Evolutionary conservation across 148 eudicot genomes (phyloP).

Genomic region (Amaranthus palmeri): DNA sequence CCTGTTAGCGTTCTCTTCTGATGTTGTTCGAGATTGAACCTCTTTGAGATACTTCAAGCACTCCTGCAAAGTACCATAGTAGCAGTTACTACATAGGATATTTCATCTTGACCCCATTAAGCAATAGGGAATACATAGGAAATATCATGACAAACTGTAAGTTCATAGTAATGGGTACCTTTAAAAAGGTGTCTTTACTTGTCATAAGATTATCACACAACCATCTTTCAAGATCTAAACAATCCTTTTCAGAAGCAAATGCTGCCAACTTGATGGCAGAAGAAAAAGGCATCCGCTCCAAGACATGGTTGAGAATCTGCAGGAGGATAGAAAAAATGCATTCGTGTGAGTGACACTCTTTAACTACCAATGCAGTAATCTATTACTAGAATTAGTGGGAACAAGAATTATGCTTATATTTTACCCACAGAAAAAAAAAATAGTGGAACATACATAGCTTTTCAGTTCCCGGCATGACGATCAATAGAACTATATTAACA

Average conservation of each 20-base stretch:
- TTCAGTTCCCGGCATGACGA: neutral
- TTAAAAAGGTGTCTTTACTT: slow-evolving; percentile 49
- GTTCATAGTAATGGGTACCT: slow-evolving; percentile 42
- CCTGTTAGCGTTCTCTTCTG: slow-evolving; percentile 45
- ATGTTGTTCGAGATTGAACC: slow-evolving; percentile 37
- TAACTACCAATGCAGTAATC: neutral
- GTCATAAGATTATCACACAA: slow-evolving; percentile 46
- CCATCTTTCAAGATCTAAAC: slow-evolving; percentile 86
- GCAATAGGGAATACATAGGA: neutral
- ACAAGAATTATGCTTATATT: neutral
- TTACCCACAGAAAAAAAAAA: neutral
- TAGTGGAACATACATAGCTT: neutral
- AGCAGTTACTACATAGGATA: slow-evolving; percentile 6
- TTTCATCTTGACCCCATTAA: neutral
- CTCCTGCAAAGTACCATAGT: slow-evolving; percentile 47
- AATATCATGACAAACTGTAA: neutral
- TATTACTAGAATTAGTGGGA: neutral
- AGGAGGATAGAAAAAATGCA: slow-evolving; percentile 2
- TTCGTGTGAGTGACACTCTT: neutral
- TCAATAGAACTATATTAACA: neutral
- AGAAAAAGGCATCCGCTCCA: slow-evolving; percentile 68
- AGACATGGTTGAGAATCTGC: slow-evolving; percentile 66
- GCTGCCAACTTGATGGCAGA: slow-evolving; percentile 70
- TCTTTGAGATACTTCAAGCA: slow-evolving; percentile 69
- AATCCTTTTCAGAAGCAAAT: slow-evolving; percentile 63